These are phyloP conservation scores for Aureobasidium sp. DNA, from an alignment of 2,329 filamentous ascomycete genomes.

Conservation along the genomic window DNA sequence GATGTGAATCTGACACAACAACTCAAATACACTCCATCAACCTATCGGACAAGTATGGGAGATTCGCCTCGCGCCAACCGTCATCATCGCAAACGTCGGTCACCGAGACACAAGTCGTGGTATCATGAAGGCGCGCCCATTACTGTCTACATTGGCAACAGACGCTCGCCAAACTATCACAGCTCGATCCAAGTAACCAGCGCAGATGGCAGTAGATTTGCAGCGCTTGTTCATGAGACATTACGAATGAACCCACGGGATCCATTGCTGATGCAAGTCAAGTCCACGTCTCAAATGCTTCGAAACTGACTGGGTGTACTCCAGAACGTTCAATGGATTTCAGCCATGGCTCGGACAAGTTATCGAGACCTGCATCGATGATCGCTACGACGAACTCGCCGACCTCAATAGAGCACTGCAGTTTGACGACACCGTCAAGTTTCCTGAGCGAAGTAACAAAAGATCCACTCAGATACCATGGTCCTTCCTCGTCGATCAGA, in stretches of 20 bases:
- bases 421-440: constrained; percentile 26
- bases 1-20: background rate
- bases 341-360: constrained; percentile 28
- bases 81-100: constrained; percentile 6
- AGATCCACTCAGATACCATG: constrained; percentile 24
- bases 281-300: background rate
- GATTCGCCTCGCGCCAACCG: background rate
- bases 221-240: constrained; percentile 24
- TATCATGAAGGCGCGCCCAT: constrained; percentile 19
- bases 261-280: constrained; percentile 23
- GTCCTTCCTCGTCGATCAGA: constrained; percentile 30
- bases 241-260: constrained; percentile 23
- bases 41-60: background rate
- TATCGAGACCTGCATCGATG: constrained; percentile 25
- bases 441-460: constrained; percentile 26
- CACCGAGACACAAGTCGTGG: constrained; percentile 19
- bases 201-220: constrained; percentile 23
- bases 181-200: constrained; percentile 21
- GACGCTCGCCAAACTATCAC: constrained; percentile 21
- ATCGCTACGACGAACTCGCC: constrained; percentile 24
- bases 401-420: constrained; percentile 28
- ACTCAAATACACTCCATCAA: background rate
- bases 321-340: constrained; percentile 24
- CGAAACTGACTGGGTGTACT: background rate
- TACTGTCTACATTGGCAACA: constrained; percentile 24